phyloP scores from a whole-genome alignment of 176 grass and related monocot genomes.

The Juncus effusus region DNA sequence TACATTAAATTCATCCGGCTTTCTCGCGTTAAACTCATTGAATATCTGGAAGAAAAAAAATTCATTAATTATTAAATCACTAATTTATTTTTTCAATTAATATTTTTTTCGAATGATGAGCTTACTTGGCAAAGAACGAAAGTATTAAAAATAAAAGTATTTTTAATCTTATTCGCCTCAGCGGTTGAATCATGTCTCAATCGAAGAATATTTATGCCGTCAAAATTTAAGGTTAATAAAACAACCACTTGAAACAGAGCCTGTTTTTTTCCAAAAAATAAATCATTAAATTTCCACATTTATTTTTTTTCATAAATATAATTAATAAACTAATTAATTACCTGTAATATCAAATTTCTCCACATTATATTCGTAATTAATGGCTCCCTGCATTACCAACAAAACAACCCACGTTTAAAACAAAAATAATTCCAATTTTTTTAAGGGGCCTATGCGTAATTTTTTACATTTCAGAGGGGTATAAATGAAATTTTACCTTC shows the following conservation, averaged over 20 bases:
- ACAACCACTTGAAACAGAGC: constrained; percentile 85
- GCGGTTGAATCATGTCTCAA: constrained; percentile 44
- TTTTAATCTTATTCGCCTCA: constrained; percentile 76
- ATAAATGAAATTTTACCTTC: constrained; percentile 42
- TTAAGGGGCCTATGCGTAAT: neutral
- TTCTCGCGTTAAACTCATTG: constrained; percentile 93
- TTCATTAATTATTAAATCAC: neutral
- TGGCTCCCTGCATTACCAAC: constrained; percentile 43
- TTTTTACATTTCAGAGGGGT: neutral
- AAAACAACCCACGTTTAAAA: constrained; percentile 18
- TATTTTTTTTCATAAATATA: neutral
- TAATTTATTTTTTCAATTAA: neutral
- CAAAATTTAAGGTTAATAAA: constrained; percentile 74
- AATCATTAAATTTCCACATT: neutral
- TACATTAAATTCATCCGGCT: constrained; percentile 77
- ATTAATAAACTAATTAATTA: constrained; percentile 22
- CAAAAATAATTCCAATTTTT: constrained; percentile 1
- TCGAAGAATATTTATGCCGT: constrained; percentile 54
- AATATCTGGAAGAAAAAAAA: constrained; percentile 51
- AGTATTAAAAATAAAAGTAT: constrained; percentile 92
- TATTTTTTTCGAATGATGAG: neutral
- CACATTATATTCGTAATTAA: constrained; percentile 97
- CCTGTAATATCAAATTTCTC: constrained; percentile 93
- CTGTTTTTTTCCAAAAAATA: constrained; percentile 39
- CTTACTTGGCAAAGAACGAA: constrained; percentile 89